Evolutionary conservation across 164 flowering plant species (phyloP).

Genomic region (Brasenia schreberi): DNA sequence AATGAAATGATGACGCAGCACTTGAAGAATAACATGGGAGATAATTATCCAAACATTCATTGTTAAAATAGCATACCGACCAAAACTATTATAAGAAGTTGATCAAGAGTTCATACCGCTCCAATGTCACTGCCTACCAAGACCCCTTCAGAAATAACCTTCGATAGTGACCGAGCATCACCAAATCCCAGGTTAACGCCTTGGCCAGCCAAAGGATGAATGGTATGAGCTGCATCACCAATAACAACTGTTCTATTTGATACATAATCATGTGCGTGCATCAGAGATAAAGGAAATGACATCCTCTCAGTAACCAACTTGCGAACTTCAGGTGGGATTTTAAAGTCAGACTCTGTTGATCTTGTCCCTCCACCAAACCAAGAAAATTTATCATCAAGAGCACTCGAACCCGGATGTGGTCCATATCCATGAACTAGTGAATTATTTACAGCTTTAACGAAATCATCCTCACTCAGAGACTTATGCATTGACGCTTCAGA

Average conservation of each 20-base stretch:
- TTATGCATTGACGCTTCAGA: slow-evolving; percentile 45
- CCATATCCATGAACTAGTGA: slow-evolving; percentile 86
- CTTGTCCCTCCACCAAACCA: slow-evolving; percentile 26
- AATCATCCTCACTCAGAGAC: slow-evolving; percentile 52
- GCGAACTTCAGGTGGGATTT: slow-evolving; percentile 72
- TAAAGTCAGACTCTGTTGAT: slow-evolving; percentile 46
- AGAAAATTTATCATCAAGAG: slow-evolving; percentile 28
- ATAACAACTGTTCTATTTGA: slow-evolving; percentile 61
- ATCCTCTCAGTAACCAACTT: slow-evolving; percentile 71
- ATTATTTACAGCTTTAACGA: slow-evolving; percentile 58
- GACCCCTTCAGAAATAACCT: slow-evolving; percentile 65
- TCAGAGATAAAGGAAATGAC: slow-evolving; percentile 83
- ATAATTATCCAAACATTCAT: too few relatives aligned
- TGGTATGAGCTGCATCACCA: slow-evolving; percentile 98
- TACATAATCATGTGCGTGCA: slow-evolving; percentile 65
- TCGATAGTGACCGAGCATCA: slow-evolving; percentile 70
- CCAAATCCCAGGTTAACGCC: slow-evolving; percentile 96
- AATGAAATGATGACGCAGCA: too few relatives aligned
- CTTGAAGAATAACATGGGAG: too few relatives aligned
- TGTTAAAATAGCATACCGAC: too few relatives aligned
- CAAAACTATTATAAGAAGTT: not conserved
- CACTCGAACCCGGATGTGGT: slow-evolving; percentile 57
- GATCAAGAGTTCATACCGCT: slow-evolving; percentile 38
- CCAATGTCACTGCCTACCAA: slow-evolving; percentile 80
- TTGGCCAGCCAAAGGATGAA: slow-evolving; percentile 99